Evolutionary conservation across 495 filamentous ascomycete species (phyloP), one percentile per base, ranked within the genome.

Genomic region (Lophium mytilinum): DNA sequence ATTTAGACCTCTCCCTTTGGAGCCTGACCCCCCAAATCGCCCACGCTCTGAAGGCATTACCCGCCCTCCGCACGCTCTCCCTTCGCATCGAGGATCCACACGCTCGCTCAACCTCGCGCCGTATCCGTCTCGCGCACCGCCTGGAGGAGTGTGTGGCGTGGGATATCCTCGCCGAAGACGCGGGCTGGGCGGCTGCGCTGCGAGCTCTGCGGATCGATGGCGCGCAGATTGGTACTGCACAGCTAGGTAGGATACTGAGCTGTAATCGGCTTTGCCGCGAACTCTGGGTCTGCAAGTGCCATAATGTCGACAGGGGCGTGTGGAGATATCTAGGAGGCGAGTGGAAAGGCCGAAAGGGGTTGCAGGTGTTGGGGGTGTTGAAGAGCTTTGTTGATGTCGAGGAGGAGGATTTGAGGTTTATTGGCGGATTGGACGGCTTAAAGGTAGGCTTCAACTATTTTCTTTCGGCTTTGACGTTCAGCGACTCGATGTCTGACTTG

Each of bases 21-120:
- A 62, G 51, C 6, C 40, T 68, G 17, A 58, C 48, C 3, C 18
- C 18, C 6, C 50, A 49, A 1, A 53, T 64, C 19, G 63, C 63
- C 18, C 58, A 56, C n/a, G 63, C 63, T 3, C 41, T 68, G 10
- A 15, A 55, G 4, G n/a, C 21, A 12, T 39, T 63, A n/a, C 14
- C 39, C 15, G 49, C 59, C 1, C 62, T 71, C 17, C 59, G 58
- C 5, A 21, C 34, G 8, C 45, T 71, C 4, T 49, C 55, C 4
- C 24, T 71, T 14, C 61, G 67, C 21, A 62, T 69, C 14, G 64
- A 70, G 24, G 34, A 59, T 8, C 57, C 55, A 37, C 58, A 56
- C 35, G n/a, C 47, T 12, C 48, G 57, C 11, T 18, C 41, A 17
- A 43, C 55, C 36, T 36, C 49, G 39, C 51, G 50, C 43, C 4